phyloP scores from a whole-genome alignment of 352 stramenopile genomes.

The Globisporangium mamillatum region DNA sequence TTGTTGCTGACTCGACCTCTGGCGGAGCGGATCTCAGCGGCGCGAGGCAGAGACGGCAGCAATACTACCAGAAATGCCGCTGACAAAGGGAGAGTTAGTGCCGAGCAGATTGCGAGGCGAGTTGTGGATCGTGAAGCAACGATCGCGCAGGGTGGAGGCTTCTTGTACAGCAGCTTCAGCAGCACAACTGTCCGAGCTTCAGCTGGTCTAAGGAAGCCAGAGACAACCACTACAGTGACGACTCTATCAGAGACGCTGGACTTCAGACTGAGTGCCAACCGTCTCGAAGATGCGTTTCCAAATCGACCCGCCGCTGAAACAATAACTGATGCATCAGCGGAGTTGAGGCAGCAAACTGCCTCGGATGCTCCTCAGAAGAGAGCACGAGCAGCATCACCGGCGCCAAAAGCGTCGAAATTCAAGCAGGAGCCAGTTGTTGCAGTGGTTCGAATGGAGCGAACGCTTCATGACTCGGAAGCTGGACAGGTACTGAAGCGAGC shows the following conservation, averaged over 20 bases:
- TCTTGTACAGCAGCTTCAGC: not conserved
- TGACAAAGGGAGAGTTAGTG: not conserved
- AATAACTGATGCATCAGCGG: too few relatives aligned
- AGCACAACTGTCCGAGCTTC: not conserved
- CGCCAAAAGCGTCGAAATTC: conserved; percentile 5
- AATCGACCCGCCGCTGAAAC: not conserved
- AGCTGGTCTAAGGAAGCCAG: not conserved
- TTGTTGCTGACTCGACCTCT: conserved; percentile 9
- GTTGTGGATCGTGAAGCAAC: not conserved
- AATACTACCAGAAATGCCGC: not conserved
- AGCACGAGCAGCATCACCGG: not conserved
- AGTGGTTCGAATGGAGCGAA: conserved; percentile 44
- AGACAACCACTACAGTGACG: not conserved
- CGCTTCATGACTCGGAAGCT: conserved; percentile 32
- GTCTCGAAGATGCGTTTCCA: not conserved
- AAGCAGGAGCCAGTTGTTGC: conserved; percentile 17
- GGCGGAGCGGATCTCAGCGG: conserved; percentile 11
- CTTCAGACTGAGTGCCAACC: not conserved
- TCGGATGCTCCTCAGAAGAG: not conserved
- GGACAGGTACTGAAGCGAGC: conserved; percentile 37
- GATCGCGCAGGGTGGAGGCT: not conserved
- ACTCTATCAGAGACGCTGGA: not conserved
- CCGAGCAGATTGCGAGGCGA: not conserved
- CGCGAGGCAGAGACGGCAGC: not conserved
- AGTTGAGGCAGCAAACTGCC: not conserved